Conservation (phyloP, 345 rosid genomes). For the Populus simonii region DNA sequence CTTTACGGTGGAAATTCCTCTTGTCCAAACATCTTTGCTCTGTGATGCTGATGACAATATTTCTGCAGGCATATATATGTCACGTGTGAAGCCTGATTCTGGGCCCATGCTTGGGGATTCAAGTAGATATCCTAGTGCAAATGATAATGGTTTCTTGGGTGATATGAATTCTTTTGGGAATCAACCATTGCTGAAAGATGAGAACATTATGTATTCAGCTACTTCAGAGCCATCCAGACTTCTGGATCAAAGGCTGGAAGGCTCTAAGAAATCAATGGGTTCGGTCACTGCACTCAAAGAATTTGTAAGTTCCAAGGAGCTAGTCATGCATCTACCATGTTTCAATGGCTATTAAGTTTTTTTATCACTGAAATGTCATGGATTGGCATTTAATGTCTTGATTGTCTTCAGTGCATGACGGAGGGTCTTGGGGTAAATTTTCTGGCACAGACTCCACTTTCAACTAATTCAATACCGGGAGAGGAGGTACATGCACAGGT, state of each 20-base stretch:
- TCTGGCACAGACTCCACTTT: constrained; percentile 51
- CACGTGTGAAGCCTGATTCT: constrained; percentile 50
- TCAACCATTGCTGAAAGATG: constrained; percentile 54
- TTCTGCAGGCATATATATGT: constrained; percentile 63
- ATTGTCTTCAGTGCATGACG: constrained; percentile 55
- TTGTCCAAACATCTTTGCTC: background rate
- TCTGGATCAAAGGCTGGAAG: constrained; percentile 66
- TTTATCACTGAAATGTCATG: background rate
- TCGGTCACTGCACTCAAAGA: constrained; percentile 81
- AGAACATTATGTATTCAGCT: constrained; percentile 41
- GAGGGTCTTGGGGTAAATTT: constrained; percentile 74
- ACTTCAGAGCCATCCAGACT: constrained; percentile 56
- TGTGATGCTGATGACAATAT: constrained; percentile 4
- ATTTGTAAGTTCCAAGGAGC: constrained; percentile 51
- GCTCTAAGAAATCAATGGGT: constrained; percentile 50
- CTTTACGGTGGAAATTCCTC: background rate
- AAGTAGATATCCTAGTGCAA: constrained; percentile 41
- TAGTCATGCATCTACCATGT: background rate
- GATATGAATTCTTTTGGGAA: constrained; percentile 43
- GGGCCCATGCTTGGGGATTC: constrained; percentile 54
- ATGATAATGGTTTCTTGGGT: constrained; percentile 55
- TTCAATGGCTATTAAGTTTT: constrained; percentile 1
- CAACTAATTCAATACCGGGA: constrained; percentile 53
- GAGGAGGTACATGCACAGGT: constrained; percentile 91
- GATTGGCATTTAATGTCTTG: constrained; percentile 15